Evolutionary conservation across 202 grass and related monocot genomes (phyloP).

Genomic region (Cymbopogon flexuosus): DNA sequence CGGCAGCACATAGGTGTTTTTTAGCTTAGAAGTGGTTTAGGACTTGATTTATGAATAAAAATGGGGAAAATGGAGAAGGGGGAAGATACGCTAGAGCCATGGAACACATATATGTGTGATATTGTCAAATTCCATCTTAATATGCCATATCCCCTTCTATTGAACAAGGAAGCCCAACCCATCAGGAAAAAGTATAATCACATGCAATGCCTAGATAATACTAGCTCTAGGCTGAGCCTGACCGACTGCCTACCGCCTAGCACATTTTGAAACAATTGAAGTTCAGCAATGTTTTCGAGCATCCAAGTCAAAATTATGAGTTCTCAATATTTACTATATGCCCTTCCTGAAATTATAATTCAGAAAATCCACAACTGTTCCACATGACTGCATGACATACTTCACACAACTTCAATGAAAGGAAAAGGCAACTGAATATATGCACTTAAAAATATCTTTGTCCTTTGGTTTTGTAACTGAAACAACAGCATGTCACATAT

Average conservation of each 20-base stretch:
- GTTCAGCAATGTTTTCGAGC: conserved; percentile 7
- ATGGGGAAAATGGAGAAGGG: not conserved
- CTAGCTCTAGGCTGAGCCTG: not conserved
- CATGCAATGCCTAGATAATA: not conserved
- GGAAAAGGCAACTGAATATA: not conserved
- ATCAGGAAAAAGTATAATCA: not conserved
- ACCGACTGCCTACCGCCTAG: not conserved
- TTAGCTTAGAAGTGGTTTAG: not conserved
- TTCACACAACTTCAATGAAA: conserved; percentile 14
- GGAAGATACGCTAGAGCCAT: not conserved
- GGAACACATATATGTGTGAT: not conserved
- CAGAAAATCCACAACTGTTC: not conserved
- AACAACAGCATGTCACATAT: not conserved
- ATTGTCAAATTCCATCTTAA: not conserved
- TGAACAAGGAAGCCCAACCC: not conserved
- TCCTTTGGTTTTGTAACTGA: not conserved
- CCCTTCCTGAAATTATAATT: not conserved
- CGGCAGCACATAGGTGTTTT: not conserved
- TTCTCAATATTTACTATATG: not conserved
- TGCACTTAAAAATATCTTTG: not conserved
- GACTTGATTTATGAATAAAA: not conserved
- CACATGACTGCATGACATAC: not conserved
- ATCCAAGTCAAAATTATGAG: conserved; percentile 1
- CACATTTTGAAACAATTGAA: not conserved
- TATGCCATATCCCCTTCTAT: not conserved